Base-by-base conservation (phyloP, 768 basidiomycete genomes). In the Leccinum ochraceum region DNA sequence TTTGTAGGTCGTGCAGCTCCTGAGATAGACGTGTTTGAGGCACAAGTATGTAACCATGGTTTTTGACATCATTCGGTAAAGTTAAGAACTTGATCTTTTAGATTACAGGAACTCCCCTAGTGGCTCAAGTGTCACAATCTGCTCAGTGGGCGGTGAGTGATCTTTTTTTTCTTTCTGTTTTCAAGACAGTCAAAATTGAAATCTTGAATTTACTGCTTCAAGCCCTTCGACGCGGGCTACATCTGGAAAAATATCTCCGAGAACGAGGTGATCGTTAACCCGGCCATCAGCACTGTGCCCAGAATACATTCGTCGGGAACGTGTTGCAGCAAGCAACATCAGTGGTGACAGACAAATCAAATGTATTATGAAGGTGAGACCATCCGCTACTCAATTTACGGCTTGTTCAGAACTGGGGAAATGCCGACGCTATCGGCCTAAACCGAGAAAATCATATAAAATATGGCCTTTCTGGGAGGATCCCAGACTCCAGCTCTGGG, bases 21-120 rank as follows among this genome's bases (percentile, higher is more conserved):
- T 2, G 94, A 96, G 73, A 95, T 95, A 54, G 95, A 96, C 72
- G 71, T 96, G 51, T 88, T 96, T 60, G 95, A 95, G 76, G 93
- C 94, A 7, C 86, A 90, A 75, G 72, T 75, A 54, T 34, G 67
- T 58, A 39, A 59, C 55, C 22, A 39, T 66, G 24, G 71, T 17
- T 34, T 52, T 28, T 66, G 50, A 58, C 68, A 57, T 64, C 63
- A 14, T 6, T 24, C 30, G 37, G 36, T 28, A 39, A n/a, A 44
- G 46, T 52, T 46, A 28, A 62, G 24, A 70, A 69, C 9, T 9
- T 60, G n/a, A 52, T 37, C 30, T 74, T 75, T 60, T 73, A 78
- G 88, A 82, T 82, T 65, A 82, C 74, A 62, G 76, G 70, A 42
- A 71, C 66, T 11, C 81, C 74, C 62, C 78, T 83, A 63, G 60